These are phyloP conservation scores for Cryphonectria parasitica DNA, from an alignment of 2,329 filamentous ascomycete species.

Conservation along the genomic window DNA sequence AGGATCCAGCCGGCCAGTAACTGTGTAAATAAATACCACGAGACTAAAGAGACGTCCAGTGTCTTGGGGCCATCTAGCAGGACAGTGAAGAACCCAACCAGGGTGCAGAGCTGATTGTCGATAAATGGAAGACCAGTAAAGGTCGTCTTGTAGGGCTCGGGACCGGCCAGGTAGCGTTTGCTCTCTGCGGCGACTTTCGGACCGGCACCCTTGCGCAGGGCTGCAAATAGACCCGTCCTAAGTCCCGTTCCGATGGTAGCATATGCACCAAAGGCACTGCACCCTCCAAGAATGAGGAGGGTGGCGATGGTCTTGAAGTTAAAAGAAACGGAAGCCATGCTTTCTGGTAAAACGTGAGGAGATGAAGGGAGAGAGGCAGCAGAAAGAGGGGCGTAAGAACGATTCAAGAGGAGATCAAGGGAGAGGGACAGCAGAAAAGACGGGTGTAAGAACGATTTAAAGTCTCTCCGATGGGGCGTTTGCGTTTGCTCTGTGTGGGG, in stretches of 20 bases:
- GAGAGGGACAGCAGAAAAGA: not conserved
- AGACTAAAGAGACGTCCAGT: constrained; percentile 23
- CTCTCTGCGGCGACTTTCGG: constrained; percentile 1
- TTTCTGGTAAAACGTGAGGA: not conserved
- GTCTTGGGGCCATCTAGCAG: constrained; percentile 27
- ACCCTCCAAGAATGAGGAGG: constrained; percentile 16
- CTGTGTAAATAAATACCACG: constrained; percentile 30
- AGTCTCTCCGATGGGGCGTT: too few relatives aligned
- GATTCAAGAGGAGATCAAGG: not conserved
- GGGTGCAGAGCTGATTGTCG: constrained; percentile 19
- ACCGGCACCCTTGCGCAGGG: constrained; percentile 6
- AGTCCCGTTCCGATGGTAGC: constrained; percentile 10
- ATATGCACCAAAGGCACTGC: constrained; percentile 28
- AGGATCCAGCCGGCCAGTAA: constrained; percentile 30
- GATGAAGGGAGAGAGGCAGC: not conserved
- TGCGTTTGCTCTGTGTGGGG: too few relatives aligned
- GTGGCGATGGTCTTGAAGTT: constrained; percentile 1
- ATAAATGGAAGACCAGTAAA: constrained; percentile 28
- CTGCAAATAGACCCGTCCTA: constrained; percentile 19
- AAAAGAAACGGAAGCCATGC: constrained; percentile 4
- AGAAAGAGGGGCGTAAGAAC: not conserved
- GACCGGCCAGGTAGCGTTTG: constrained; percentile 22
- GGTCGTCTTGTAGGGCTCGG: constrained; percentile 21
- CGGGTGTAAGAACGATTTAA: not conserved
- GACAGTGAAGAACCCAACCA: constrained; percentile 28